A percentile compares a stretch with the other conserved stretches of the same genome.
phyloP scores from a whole-genome alignment of 139 green algal species.

The Diplosphaera chodatii region DNA sequence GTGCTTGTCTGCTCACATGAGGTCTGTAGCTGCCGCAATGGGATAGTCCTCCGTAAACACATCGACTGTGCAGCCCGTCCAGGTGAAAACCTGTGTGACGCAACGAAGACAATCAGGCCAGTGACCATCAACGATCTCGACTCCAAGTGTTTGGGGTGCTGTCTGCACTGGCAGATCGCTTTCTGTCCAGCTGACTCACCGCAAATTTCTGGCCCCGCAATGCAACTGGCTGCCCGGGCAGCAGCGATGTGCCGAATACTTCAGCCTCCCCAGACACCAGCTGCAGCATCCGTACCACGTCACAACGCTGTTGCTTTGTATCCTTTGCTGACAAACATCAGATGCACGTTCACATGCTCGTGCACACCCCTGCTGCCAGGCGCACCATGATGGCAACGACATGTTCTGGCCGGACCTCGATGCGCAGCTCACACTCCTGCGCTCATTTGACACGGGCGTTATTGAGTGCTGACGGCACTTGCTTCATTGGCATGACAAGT shows the following conservation, averaged over 20 bases:
- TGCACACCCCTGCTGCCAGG: not conserved
- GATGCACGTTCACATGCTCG: not conserved
- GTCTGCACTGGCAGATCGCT: too few relatives aligned
- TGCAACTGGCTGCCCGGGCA: slow-evolving; percentile 37
- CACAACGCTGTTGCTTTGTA: too few relatives aligned
- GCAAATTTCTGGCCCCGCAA: slow-evolving; percentile 72
- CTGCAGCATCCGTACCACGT: slow-evolving; percentile 43
- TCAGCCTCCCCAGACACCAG: slow-evolving; percentile 64
- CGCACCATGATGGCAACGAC: slow-evolving; percentile 35
- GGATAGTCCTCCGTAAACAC: not conserved
- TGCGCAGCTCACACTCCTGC: slow-evolving; percentile 37
- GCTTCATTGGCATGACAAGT: too few relatives aligned
- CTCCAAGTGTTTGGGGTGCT: too few relatives aligned
- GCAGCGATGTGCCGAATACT: slow-evolving; percentile 82
- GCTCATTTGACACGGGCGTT: too few relatives aligned
- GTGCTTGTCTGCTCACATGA: slow-evolving; percentile 37
- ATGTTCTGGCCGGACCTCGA: slow-evolving; percentile 45
- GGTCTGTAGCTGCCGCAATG: slow-evolving; percentile 39
- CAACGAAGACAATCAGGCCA: too few relatives aligned
- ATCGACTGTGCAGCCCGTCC: slow-evolving; percentile 59
- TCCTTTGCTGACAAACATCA: too few relatives aligned
- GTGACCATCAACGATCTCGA: too few relatives aligned
- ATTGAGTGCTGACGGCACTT: too few relatives aligned
- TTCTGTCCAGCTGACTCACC: too few relatives aligned
- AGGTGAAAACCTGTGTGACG: slow-evolving; percentile 84